Base-by-base conservation (phyloP, 1,284 basidiomycete genomes). In the Fomes fomentarius region DNA sequence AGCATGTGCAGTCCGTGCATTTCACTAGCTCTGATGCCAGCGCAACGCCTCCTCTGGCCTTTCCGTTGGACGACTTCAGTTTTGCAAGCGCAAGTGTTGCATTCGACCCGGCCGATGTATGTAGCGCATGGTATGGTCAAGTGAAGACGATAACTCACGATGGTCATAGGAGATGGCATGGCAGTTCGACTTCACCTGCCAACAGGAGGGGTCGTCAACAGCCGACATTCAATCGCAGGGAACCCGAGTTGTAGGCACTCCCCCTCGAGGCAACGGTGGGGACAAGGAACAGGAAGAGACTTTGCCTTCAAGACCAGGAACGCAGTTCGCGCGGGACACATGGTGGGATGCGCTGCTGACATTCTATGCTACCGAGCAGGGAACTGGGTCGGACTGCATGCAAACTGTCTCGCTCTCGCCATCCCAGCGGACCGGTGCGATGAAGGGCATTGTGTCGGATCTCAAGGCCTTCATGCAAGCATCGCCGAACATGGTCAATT, bases 311-410 rank as follows among this genome's bases (percentile, higher is more conserved):
- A 34, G 82, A 56, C 88, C 87, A 6, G 84, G 85, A 11, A 67
- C 85, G 22, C 76, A 77, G 38, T 89, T 87, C 66, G 73, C 77
- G 19, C 84, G 86, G 47, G 83, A 86, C 69, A 83, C 82, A 19
- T 91, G 88, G 89, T 91, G 87, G 85, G 89, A 91, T 63, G 81
- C 78, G 4, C 74, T 91, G n/a, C 68, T 89, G 33, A 72, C 73
- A n/a, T 66, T 85, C 15, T 90, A 90, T 66, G 61, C 73, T 31
- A 70, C 74, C 14, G 70, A 77, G 26, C 31, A 51, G 31, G 55
- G 15, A n/a, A n/a, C n/a, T 64, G 63, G 38, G 61, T 33, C 31
- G 2, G 21, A 12, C 15, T 33, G 50, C 12, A 65, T 64, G 48
- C 68, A 64, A 45, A 58, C 65, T 39, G 71, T 69, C 47, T 7